Conservation (phyloP, 257 asterid genomes). For the Perilla frutescens region DNA sequence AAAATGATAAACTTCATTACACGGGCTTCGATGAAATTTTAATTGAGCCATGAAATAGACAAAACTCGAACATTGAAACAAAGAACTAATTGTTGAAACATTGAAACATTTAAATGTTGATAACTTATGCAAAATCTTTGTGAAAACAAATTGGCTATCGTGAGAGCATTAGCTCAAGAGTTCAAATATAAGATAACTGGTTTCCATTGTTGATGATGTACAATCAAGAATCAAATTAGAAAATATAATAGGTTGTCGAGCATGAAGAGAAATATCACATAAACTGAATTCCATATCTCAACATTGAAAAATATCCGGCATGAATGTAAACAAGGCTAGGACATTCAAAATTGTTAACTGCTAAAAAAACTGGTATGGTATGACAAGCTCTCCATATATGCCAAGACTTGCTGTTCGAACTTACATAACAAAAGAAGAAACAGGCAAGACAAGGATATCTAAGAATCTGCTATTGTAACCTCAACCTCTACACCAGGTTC, state of each 20-base stretch:
- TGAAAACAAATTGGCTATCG: too few species aligned
- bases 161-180: too few species aligned
- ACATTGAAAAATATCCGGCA: slow-evolving; percentile 17
- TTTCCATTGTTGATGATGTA: not conserved
- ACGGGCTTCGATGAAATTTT: too few species aligned
- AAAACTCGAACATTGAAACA: too few species aligned
- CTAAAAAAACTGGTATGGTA: slow-evolving; percentile 18
- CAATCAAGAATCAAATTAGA: not conserved
- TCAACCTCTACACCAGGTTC: slow-evolving; percentile 76
- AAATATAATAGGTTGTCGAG: not conserved
- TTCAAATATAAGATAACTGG: too few species aligned
- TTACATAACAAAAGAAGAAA: too few species aligned
- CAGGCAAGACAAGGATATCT: not conserved
- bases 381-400: slow-evolving; percentile 30
- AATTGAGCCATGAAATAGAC: too few species aligned
- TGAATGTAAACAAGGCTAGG: slow-evolving; percentile 28
- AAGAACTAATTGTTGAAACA: too few species aligned
- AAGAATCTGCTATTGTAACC: slow-evolving; percentile 67
- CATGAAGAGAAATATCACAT: not conserved
- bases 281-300: slow-evolving; percentile 1
- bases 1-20: too few species aligned
- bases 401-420: not conserved
- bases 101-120: too few species aligned
- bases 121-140: too few species aligned
- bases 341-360: slow-evolving; percentile 41